These are phyloP conservation scores for Recurvomyces mirabilis DNA, from an alignment of 495 filamentous ascomycete species.

Conservation along the genomic window DNA sequence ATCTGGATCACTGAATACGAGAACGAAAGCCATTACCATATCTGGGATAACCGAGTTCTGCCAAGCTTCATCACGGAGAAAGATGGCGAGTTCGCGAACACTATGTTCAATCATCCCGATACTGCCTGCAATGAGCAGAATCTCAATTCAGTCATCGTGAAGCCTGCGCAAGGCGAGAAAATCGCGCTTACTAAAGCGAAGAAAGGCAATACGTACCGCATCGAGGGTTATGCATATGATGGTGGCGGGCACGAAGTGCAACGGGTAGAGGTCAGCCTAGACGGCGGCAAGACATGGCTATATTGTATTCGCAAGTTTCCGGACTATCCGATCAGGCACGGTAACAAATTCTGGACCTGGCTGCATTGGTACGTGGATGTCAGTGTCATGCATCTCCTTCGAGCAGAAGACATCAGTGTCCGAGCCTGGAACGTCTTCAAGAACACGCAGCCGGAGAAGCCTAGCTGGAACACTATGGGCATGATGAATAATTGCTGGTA, in stretches of 20 bases:
- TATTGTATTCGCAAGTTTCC: constrained; percentile 22
- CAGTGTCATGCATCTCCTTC: constrained; percentile 16
- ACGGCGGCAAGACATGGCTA: constrained; percentile 19
- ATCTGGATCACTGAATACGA: constrained; percentile 18
- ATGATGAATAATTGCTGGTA: constrained; percentile 37
- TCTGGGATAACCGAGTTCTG: constrained; percentile 29
- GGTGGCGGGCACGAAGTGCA: constrained; percentile 35
- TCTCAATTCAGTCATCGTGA: constrained; percentile 18
- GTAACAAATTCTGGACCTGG: constrained; percentile 24
- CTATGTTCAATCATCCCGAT: constrained; percentile 21
- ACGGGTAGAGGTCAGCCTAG: constrained; percentile 21
- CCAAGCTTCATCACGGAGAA: constrained; percentile 25
- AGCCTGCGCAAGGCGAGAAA: constrained; percentile 26
- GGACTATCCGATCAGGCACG: constrained; percentile 19
- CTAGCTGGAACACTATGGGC: constrained; percentile 23
- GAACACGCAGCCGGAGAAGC: constrained; percentile 19
- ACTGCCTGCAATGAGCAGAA: constrained; percentile 24
- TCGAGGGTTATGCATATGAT: constrained; percentile 49
- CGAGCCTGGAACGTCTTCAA: constrained; percentile 23
- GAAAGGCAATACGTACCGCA: constrained; percentile 21
- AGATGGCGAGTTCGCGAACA: constrained; percentile 23
- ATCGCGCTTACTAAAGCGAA: constrained; percentile 19
- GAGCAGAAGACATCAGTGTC: constrained; percentile 11
- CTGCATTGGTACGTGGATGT: constrained; percentile 22
- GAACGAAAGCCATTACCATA: constrained; percentile 29